Evolutionary conservation across 768 basidiomycete genomes (phyloP), one percentile per base, ranked within the genome.

Genomic region (Calocybe gangraenosa): DNA sequence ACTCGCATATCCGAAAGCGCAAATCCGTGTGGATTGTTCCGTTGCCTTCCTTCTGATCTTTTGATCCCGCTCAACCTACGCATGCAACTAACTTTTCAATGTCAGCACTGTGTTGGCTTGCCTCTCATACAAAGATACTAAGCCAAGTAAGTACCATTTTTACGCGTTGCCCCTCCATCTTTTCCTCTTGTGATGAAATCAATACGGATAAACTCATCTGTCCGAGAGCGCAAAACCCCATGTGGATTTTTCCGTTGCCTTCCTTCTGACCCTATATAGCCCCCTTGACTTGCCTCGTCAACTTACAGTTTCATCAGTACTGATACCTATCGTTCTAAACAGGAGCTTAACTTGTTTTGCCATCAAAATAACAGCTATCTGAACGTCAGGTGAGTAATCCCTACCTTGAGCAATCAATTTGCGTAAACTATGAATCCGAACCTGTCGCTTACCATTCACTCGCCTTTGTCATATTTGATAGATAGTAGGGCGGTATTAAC

Each of bases 21-120:
- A 61, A 65, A 52, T 58, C 40, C 49, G 41, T 77, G 72, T 74
- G 73, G 72, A 76, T 67, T 57, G 57, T 48, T 69, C 75, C 75
- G 73, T 77, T 78, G 74, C 74, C 73, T 77, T 78, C 76, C 74
- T 73, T 72, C 71, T 70, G 73, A 73, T 23, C n/a, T n/a, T n/a
- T n/a, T 18, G 6, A 21, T 4, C 40, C 11, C 40, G 15, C 18
- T 31, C 18, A 3, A 14, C 18, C 10, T 17, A 2, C 7, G 2
- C 15, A n/a, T 35, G 34, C 34, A 35, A 18, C 34, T 35, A n/a
- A 35, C n/a, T 35, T 35, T 35, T 14, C 13, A 5, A 35, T 35
- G 7, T 5, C 34, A 42, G 37, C 2, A 20, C 31, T 21, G n/a
- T 23, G 35, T 28, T 0, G 6, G 13, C 28, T 25, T 3, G 33